Conservation (phyloP, 352 stramenopile genomes). For the Phytopythium ostracodes region DNA sequence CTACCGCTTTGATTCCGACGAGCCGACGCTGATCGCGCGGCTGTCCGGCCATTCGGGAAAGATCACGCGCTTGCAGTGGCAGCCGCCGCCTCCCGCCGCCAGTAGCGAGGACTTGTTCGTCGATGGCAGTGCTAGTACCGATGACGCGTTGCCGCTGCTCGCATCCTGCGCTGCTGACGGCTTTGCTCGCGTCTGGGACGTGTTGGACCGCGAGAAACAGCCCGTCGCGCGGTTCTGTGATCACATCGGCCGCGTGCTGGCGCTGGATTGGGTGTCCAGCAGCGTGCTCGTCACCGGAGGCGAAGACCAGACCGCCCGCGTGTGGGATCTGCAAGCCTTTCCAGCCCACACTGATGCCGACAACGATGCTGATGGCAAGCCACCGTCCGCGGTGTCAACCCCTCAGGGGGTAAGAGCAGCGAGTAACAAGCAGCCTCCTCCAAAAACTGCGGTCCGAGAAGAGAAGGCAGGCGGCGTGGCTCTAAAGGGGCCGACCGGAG, state of each 20-base stretch:
- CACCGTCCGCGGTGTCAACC: not conserved
- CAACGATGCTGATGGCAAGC: not conserved
- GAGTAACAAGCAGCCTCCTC: not conserved
- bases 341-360: not conserved
- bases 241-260: conserved; percentile 52
- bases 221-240: conserved; percentile 28
- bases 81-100: not conserved
- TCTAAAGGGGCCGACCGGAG: not conserved
- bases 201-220: conserved; percentile 10
- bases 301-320: conserved; percentile 63
- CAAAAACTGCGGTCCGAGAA: not conserved
- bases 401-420: not conserved
- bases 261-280: conserved; percentile 47
- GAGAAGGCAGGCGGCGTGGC: not conserved
- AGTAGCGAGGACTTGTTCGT: not conserved
- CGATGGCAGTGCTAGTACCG: not conserved
- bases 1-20: conserved; percentile 18
- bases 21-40: conserved; percentile 14
- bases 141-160: conserved; percentile 16
- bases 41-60: conserved; percentile 34
- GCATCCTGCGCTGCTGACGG: conserved; percentile 55
- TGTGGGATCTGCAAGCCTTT: conserved; percentile 43
- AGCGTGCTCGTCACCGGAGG: conserved; percentile 47
- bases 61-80: conserved; percentile 51
- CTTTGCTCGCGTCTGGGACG: conserved; percentile 52